phyloP scores from a whole-genome alignment of 2,329 filamentous ascomycete species.

The Aspergillus niger region DNA sequence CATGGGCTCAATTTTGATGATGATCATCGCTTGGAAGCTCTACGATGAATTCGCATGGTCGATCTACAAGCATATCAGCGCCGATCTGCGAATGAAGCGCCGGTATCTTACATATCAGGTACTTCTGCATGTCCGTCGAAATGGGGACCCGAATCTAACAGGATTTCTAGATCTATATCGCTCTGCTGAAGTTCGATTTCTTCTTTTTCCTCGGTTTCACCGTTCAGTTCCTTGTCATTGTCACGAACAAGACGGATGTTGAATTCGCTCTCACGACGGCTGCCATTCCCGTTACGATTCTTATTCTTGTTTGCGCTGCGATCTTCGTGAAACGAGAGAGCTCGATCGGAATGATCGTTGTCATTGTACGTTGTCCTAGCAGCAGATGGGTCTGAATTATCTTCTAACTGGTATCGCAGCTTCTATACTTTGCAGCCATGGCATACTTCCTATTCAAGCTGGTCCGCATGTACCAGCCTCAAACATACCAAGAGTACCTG shows the following conservation, averaged over 20 bases:
- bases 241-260: conserved; percentile 66
- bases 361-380: conserved; percentile 61
- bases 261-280: conserved; percentile 87
- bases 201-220: conserved; percentile 99
- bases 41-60: conserved; percentile 99
- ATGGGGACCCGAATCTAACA: conserved; percentile 18
- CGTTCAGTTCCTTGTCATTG: conserved; percentile 94
- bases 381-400: background rate
- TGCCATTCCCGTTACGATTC: conserved; percentile 87
- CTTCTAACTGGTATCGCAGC: conserved; percentile 36
- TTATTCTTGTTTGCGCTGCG: conserved; percentile 81
- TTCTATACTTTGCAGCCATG: conserved; percentile 84
- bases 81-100: conserved; percentile 94
- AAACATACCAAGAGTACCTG: conserved; percentile 63
- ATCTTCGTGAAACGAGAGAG: conserved; percentile 84
- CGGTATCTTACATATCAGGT: conserved; percentile 96
- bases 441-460: conserved; percentile 99
- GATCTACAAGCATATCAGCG: conserved; percentile 98
- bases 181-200: conserved; percentile 97
- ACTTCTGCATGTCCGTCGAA: conserved; percentile 29
- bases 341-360: conserved; percentile 70
- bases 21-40: conserved; percentile 84
- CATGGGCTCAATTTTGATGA: conserved; percentile 70
- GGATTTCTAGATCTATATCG: conserved; percentile 80
- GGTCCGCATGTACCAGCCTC: conserved; percentile 83